Evolutionary conservation across 2,329 filamentous ascomycete species (phyloP).

Genomic region (Colletotrichum sp.): DNA sequence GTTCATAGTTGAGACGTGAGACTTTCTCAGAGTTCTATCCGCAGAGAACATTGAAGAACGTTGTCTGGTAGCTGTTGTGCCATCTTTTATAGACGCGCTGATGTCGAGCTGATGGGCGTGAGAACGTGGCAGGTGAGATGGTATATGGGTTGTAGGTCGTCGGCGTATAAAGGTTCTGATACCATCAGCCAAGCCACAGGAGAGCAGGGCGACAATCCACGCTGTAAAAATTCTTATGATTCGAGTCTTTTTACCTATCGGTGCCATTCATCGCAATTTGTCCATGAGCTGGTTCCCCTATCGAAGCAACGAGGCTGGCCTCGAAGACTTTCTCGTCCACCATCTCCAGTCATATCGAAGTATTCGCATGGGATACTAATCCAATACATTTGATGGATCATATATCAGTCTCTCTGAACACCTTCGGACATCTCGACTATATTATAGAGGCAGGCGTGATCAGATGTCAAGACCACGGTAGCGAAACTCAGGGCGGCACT

Average conservation of each 20-base stretch:
- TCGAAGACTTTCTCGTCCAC: neutral
- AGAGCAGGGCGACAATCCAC: neutral
- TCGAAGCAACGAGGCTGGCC: neutral
- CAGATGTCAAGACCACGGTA: neutral
- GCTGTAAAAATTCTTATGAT: too few relatives aligned
- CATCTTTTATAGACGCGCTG: neutral
- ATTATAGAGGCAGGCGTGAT: neutral
- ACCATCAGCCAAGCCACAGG: fast-evolving
- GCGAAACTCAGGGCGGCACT: too few relatives aligned
- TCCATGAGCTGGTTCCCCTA: fast-evolving
- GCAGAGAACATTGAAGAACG: neutral
- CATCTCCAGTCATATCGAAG: neutral
- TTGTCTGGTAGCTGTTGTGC: neutral
- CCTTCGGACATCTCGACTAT: fast-evolving
- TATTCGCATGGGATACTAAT: too few relatives aligned
- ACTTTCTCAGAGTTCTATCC: neutral
- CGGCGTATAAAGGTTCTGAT: neutral
- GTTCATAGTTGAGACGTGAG: neutral
- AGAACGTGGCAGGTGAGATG: fast-evolving
- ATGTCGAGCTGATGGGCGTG: fast-evolving
- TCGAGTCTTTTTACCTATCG: too few relatives aligned
- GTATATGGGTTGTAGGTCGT: fast-evolving
- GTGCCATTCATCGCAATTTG: too few relatives aligned
- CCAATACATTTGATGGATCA: too few relatives aligned
- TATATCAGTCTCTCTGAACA: fast-evolving